Evolutionary conservation across 331 rosid genomes (phyloP).

Genomic region (Acacia concinna): DNA sequence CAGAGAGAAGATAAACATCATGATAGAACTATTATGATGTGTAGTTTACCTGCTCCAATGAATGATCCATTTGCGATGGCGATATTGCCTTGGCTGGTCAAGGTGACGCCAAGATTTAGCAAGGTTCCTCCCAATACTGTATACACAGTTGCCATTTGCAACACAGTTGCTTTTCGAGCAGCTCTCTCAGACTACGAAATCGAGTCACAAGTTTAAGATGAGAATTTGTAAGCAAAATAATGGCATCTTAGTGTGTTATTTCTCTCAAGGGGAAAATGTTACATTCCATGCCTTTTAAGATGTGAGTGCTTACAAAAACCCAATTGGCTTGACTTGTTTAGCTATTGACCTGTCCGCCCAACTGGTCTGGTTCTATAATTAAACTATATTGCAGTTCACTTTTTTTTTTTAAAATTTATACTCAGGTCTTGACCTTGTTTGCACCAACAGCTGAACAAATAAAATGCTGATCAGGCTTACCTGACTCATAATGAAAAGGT

Average conservation of each 20-base stretch:
- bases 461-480: background rate
- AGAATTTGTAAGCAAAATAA: background rate
- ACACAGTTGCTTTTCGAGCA: slow-evolving; percentile 74
- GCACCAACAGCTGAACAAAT: background rate
- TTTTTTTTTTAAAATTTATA: background rate
- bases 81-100: slow-evolving; percentile 73
- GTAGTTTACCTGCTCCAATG: slow-evolving; percentile 73
- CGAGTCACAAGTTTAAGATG: slow-evolving; percentile 5
- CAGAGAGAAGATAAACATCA: background rate
- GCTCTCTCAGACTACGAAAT: slow-evolving; percentile 86
- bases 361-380: background rate
- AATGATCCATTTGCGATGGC: slow-evolving; percentile 78
- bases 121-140: slow-evolving; percentile 84
- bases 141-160: slow-evolving; percentile 87
- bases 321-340: too few relatives aligned
- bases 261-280: background rate
- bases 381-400: background rate
- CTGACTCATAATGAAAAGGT: background rate
- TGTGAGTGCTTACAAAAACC: background rate
- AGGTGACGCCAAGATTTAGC: slow-evolving; percentile 75
- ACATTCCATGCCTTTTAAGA: too few relatives aligned
- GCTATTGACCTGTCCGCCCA: background rate
- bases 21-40: background rate
- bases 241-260: background rate
- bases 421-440: background rate